Conservation (phyloP, 2,329 filamentous ascomycete species). For the Pseudocercospora cruenta region DNA sequence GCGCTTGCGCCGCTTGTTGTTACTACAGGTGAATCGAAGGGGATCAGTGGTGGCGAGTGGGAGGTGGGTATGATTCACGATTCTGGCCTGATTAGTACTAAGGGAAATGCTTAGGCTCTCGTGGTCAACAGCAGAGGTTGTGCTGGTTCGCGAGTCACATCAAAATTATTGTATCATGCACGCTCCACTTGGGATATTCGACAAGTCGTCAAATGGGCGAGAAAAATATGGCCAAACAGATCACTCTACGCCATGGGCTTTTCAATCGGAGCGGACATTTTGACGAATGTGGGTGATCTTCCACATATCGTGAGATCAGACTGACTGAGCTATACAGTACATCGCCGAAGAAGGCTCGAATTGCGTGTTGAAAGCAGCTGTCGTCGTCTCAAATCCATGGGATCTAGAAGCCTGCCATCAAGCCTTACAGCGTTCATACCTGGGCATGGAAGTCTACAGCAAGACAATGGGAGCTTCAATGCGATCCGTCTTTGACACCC, state of each 20-base stretch:
- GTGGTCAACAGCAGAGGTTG: background rate
- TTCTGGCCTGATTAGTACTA: background rate
- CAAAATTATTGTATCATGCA: background rate
- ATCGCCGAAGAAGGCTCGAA: background rate
- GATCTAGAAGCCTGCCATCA: background rate
- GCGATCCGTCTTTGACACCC: background rate
- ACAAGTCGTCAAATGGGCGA: background rate
- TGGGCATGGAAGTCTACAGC: background rate
- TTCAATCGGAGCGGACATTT: background rate
- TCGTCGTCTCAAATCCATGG: background rate
- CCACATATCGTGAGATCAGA: background rate
- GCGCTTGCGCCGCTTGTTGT: background rate
- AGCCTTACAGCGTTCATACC: background rate
- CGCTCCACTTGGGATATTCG: background rate
- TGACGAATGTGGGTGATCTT: background rate
- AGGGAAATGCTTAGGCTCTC: background rate
- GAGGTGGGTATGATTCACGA: background rate
- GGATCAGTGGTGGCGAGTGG: background rate
- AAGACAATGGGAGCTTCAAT: background rate
- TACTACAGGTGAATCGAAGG: background rate
- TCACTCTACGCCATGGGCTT: background rate
- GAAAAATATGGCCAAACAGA: background rate
- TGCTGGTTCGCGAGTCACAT: background rate
- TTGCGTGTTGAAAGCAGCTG: background rate
- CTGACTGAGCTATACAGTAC: background rate